These are phyloP conservation scores for Metschnikowia lachancei DNA, from an alignment of 805 yeast genomes.

Conservation along the genomic window DNA sequence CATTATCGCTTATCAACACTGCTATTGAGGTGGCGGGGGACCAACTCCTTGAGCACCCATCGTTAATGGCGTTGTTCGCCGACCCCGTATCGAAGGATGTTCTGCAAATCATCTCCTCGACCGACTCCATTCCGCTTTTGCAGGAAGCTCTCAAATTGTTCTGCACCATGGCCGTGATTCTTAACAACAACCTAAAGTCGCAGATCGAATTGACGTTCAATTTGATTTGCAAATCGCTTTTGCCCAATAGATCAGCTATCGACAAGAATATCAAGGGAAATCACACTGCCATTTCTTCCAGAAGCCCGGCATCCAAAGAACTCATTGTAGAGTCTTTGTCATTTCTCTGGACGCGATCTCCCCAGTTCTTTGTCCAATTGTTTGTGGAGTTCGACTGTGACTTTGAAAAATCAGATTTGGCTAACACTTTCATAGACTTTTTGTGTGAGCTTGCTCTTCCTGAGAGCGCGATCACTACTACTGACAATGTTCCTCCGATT, in stretches of 20 bases:
- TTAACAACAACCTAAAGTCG: slow-evolving; percentile 63
- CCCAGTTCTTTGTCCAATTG: slow-evolving; percentile 69
- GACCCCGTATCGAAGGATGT: slow-evolving; percentile 85
- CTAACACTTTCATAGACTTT: slow-evolving; percentile 63
- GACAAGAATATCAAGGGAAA: slow-evolving; percentile 21
- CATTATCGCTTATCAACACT: slow-evolving; percentile 68
- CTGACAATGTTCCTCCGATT: slow-evolving; percentile 87
- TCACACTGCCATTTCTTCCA: slow-evolving; percentile 17
- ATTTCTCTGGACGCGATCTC: slow-evolving; percentile 75
- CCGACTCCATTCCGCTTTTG: slow-evolving; percentile 69
- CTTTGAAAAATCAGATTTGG: slow-evolving; percentile 77
- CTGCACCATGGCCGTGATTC: slow-evolving; percentile 64
- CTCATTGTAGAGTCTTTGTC: slow-evolving; percentile 81
- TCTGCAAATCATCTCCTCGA: slow-evolving; percentile 71
- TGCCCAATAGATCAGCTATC: slow-evolving; percentile 31
- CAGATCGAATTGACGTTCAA: slow-evolving; percentile 76
- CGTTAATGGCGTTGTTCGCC: slow-evolving; percentile 63
- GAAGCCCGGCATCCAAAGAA: slow-evolving; percentile 61
- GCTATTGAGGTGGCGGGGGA: slow-evolving; percentile 81
- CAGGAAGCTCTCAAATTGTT: slow-evolving; percentile 75
- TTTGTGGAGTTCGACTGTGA: slow-evolving; percentile 89
- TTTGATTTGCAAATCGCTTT: slow-evolving; percentile 58
- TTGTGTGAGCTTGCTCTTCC: slow-evolving; percentile 80
- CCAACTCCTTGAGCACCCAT: slow-evolving; percentile 55
- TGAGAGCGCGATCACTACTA: slow-evolving; percentile 73